Base-by-base conservation (phyloP, 352 stramenopile species). In the Pythium coloratum region DNA sequence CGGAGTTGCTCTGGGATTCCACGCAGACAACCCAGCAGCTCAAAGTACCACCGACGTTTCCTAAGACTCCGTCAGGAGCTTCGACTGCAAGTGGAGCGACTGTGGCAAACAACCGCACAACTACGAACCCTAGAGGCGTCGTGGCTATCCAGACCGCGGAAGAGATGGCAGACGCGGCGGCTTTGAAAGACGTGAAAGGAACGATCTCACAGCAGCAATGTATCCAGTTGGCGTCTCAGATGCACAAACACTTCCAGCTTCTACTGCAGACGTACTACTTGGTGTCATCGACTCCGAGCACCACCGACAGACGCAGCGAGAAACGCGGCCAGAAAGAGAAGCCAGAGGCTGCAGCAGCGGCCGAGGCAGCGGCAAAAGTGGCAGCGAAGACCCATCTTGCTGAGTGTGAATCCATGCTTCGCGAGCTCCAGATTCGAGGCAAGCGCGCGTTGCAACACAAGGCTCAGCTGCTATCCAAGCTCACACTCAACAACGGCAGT, bases 241-340 rank as follows among this genome's bases (percentile, higher is more conserved):
- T 95, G 82, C 88, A 95, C 70, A 95, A 95, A 40, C 88, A 95
- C 67, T 75, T 94, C 30, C 88, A 95, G 67, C 72, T 95, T 6
- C 44, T 95, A 56, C 61, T 94, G 18, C 83, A 93, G 69, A 92
- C 75, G 30, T 88, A 87, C 63, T 77, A 91, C 67, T 30, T 90
- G 49, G 65, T 91, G 34, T 56, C 71, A 3, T 12, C 47, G n/a
- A 18, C 47, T 7, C 6, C 24, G 6, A 55, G 1, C 46, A 53
- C 4, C n/a, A 30, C 55, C 0, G 20, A 6, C 7, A 51, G 38
- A 12, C 20, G 49, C 5, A 13, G 3, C 7, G 24, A 28, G 4
- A 53, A 30, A 42, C 33, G 36, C 74, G 6, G 44, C 13, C 42
- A 49, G n/a, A 46, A 56, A 13, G 50, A 64, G 14, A 18, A 55